These are phyloP conservation scores for Russula vinacea DNA, from an alignment of 768 basidiomycete species.

Conservation along the genomic window DNA sequence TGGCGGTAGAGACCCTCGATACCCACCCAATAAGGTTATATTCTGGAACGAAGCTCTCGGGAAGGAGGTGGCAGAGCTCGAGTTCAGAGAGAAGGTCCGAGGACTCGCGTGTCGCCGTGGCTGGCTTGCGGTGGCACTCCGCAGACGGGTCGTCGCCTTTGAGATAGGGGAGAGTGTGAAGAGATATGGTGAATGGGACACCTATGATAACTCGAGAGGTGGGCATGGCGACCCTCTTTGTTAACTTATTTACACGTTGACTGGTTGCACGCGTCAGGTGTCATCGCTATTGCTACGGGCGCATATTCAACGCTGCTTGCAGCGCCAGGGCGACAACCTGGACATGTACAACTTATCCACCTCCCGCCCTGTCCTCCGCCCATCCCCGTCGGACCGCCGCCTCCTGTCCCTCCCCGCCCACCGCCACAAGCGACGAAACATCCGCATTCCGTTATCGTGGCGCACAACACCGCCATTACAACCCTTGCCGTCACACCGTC, in stretches of 20 bases:
- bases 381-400: conserved; percentile 52
- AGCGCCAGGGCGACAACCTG: conserved; percentile 80
- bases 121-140: conserved; percentile 79
- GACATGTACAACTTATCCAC: conserved; percentile 85
- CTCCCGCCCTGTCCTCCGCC: conserved; percentile 75
- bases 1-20: conserved; percentile 82
- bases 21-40: conserved; percentile 89
- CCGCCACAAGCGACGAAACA: conserved; percentile 58
- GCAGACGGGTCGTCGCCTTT: conserved; percentile 76
- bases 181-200: conserved; percentile 78
- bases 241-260: background rate
- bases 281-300: conserved; percentile 77
- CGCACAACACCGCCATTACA: conserved; percentile 76
- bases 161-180: conserved; percentile 59
- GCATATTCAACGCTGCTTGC: conserved; percentile 77
- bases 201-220: conserved; percentile 84
- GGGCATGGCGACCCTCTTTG: conserved; percentile 31
- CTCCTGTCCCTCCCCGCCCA: conserved; percentile 49
- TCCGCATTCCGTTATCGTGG: conserved; percentile 76
- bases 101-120: conserved; percentile 77
- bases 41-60: conserved; percentile 80
- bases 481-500: conserved; percentile 76
- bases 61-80: conserved; percentile 81
- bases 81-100: conserved; percentile 81
- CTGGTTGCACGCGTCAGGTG: conserved; percentile 45